Percentiles rank a stretch among this genome's conserved stretches.
Conservation (phyloP, 176 grass and related monocot species). For the Neostapfia colusana region DNA sequence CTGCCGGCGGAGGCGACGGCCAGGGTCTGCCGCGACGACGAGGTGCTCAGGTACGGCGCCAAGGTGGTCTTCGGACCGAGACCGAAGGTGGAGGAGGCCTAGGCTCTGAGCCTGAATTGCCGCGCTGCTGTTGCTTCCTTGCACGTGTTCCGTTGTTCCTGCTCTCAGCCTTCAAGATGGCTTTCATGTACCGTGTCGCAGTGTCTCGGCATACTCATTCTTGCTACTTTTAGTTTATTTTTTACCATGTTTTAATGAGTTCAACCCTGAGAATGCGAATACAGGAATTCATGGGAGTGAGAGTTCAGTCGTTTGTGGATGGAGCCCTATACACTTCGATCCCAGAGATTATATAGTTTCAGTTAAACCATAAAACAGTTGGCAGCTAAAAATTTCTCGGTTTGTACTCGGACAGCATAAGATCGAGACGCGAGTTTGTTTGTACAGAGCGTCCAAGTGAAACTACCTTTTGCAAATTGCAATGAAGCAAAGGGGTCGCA, state of each 20-base stretch:
- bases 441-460: too few species aligned
- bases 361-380: too few species aligned
- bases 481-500: too few species aligned
- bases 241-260: neutral
- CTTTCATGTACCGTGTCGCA: neutral
- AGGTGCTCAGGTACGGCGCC: constrained; percentile 54
- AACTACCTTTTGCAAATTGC: too few species aligned
- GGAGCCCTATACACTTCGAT: too few species aligned
- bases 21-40: constrained; percentile 54
- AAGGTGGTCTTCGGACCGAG: constrained; percentile 52
- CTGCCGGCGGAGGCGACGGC: constrained; percentile 52
- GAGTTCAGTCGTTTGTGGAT: too few species aligned
- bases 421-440: too few species aligned
- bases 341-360: too few species aligned
- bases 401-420: too few species aligned
- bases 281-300: too few species aligned
- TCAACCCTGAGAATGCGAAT: neutral
- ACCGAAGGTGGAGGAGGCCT: constrained; percentile 8
- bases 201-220: neutral
- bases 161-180: constrained; percentile 25
- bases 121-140: neutral
- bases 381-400: too few species aligned
- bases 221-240: neutral
- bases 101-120: neutral
- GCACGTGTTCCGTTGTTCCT: neutral